Evolutionary conservation across 2,329 filamentous ascomycete genomes (phyloP).

Genomic region (Diaporthe sp.): DNA sequence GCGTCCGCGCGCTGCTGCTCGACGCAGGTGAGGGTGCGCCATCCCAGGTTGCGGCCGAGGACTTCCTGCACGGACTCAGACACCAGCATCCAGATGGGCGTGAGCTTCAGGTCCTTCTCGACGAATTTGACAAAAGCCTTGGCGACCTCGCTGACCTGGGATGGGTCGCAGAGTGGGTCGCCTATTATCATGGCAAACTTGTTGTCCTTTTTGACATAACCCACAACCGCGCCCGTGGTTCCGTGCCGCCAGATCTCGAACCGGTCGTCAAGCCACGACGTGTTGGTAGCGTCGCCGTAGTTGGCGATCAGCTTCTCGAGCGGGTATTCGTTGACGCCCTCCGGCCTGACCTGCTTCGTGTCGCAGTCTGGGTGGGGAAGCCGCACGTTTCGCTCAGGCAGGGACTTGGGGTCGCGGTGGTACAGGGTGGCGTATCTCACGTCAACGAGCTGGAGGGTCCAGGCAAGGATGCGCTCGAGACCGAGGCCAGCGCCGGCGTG

Average conservation of each 20-base stretch:
- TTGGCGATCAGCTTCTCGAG: slow-evolving; percentile 92
- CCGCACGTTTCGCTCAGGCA: slow-evolving; percentile 74
- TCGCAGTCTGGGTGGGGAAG: slow-evolving; percentile 91
- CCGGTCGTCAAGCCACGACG: slow-evolving; percentile 90
- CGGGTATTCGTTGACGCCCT: slow-evolving; percentile 53
- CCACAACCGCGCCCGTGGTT: slow-evolving; percentile 82
- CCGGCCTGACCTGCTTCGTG: slow-evolving; percentile 65
- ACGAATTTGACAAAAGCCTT: slow-evolving; percentile 80
- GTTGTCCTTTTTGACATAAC: slow-evolving; percentile 78
- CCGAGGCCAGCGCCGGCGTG: slow-evolving; percentile 93
- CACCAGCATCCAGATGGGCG: slow-evolving; percentile 91
- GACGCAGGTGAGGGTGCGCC: slow-evolving; percentile 89
- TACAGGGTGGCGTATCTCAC: slow-evolving; percentile 90
- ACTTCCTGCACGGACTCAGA: slow-evolving; percentile 82
- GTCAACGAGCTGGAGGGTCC: slow-evolving; percentile 87
- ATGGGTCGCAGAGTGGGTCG: slow-evolving; percentile 84
- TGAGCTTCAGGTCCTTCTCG: slow-evolving; percentile 74
- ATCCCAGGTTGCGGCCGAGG: slow-evolving; percentile 82
- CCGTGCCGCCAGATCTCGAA: slow-evolving; percentile 89
- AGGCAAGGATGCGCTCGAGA: slow-evolving; percentile 87
- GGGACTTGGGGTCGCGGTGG: slow-evolving; percentile 87
- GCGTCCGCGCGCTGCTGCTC: slow-evolving; percentile 90
- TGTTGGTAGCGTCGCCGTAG: slow-evolving; percentile 94
- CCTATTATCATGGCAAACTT: slow-evolving; percentile 88
- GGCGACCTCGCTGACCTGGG: slow-evolving; percentile 80